Evolutionary conservation across 108 stramenopile genomes (phyloP).

Genomic region (Cyclotella atomus): DNA sequence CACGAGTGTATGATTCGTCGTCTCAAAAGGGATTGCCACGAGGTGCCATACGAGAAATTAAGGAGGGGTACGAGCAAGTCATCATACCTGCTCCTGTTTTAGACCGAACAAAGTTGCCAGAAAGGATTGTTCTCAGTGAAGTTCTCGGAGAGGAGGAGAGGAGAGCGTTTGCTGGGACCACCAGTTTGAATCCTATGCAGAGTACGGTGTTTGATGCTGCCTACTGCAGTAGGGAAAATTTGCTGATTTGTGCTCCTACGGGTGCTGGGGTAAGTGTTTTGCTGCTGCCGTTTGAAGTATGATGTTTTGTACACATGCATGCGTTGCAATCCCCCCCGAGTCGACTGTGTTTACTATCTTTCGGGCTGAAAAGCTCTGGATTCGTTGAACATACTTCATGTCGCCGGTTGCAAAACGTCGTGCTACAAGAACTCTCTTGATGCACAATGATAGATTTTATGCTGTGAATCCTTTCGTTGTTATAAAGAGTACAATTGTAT

Average conservation of each 20-base stretch:
- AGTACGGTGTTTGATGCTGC: constrained; percentile 92
- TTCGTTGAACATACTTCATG: not conserved
- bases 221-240: constrained; percentile 87
- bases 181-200: constrained; percentile 95
- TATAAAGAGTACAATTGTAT: not conserved
- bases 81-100: constrained; percentile 79
- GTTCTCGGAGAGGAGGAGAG: constrained; percentile 61
- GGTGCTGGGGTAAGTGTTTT: constrained; percentile 42
- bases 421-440: not conserved
- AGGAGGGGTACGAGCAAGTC: constrained; percentile 75
- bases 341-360: not conserved
- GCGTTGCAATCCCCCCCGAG: constrained; percentile 7
- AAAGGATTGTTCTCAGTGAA: constrained; percentile 61
- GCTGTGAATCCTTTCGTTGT: not conserved
- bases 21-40: constrained; percentile 56
- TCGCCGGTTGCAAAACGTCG: not conserved
- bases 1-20: constrained; percentile 53
- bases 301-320: not conserved
- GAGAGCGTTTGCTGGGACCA: constrained; percentile 75
- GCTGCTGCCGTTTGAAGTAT: not conserved
- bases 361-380: not conserved
- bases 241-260: constrained; percentile 97
- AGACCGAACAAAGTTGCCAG: constrained; percentile 57
- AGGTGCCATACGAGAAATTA: constrained; percentile 75
- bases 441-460: not conserved